Percentiles rank a stretch among this genome's conserved stretches.
These are phyloP conservation scores for Metarhizium brunneum DNA, from an alignment of 2,329 filamentous ascomycete genomes.

Conservation along the genomic window DNA sequence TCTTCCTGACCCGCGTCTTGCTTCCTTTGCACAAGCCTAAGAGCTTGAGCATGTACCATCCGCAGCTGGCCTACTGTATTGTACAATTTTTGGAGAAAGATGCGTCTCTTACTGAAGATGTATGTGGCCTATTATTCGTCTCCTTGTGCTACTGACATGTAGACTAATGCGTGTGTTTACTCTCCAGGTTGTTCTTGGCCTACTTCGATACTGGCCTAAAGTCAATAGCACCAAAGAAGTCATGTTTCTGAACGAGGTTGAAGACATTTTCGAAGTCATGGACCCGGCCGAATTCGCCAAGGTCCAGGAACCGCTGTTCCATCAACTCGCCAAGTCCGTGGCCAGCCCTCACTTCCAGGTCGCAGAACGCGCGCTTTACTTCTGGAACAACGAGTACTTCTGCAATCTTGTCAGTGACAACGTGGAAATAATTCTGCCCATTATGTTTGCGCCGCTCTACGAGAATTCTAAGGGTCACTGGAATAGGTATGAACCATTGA, in stretches of 20 bases:
- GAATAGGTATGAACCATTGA: slow-evolving; percentile 66
- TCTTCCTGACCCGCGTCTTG: slow-evolving; percentile 88
- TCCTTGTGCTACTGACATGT: neutral
- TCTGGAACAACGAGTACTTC: slow-evolving; percentile 99
- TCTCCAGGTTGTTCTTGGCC: slow-evolving; percentile 76
- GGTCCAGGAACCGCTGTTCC: slow-evolving; percentile 94
- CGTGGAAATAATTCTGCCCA: slow-evolving; percentile 93
- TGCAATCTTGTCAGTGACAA: slow-evolving; percentile 99
- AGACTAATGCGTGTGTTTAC: neutral
- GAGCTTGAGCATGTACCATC: slow-evolving; percentile 99
- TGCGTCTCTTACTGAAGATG: slow-evolving; percentile 91
- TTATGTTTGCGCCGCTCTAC: slow-evolving; percentile 98
- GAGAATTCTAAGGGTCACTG: slow-evolving; percentile 99
- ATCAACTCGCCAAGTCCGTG: slow-evolving; percentile 94
- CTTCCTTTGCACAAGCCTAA: slow-evolving; percentile 97
- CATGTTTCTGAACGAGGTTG: slow-evolving; percentile 98
- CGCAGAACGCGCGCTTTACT: slow-evolving; percentile 92
- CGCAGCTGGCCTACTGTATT: slow-evolving; percentile 95
- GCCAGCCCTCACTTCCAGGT: slow-evolving; percentile 99
- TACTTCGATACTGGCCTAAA: slow-evolving; percentile 97
- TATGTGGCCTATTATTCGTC: slow-evolving; percentile 26
- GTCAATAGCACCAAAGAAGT: slow-evolving; percentile 99
- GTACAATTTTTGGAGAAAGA: slow-evolving; percentile 99
- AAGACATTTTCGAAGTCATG: slow-evolving; percentile 99
- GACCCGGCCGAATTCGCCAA: slow-evolving; percentile 97